These are phyloP conservation scores for Bolboschoenoplectus hybrid DNA, from an alignment of 202 grass and related monocot species.

Conservation along the genomic window DNA sequence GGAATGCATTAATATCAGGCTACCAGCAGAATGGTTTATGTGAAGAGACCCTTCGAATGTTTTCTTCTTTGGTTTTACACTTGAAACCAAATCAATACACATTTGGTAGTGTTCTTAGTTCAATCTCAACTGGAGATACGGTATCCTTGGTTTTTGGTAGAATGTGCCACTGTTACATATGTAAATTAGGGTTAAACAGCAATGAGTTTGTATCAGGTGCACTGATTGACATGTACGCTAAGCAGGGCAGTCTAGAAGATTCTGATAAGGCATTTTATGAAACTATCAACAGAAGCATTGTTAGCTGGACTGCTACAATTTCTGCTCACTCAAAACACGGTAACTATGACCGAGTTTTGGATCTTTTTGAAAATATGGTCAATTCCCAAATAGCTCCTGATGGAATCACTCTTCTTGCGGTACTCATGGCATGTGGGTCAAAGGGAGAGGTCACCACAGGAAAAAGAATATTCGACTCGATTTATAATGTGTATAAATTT, in stretches of 20 bases:
- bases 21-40: conserved; percentile 74
- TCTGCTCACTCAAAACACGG: conserved; percentile 75
- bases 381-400: conserved; percentile 55
- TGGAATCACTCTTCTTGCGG: conserved; percentile 60
- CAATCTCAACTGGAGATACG: conserved; percentile 57
- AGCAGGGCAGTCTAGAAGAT: conserved; percentile 68
- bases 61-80: conserved; percentile 61
- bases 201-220: conserved; percentile 66
- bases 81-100: conserved; percentile 66
- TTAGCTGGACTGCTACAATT: conserved; percentile 77
- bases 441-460: conserved; percentile 57
- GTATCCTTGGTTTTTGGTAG: conserved; percentile 70
- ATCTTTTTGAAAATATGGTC: conserved; percentile 64
- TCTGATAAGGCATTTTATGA: conserved; percentile 56
- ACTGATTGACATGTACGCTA: conserved; percentile 92
- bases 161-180: conserved; percentile 57
- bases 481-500: conserved; percentile 44
- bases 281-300: conserved; percentile 42
- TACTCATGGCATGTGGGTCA: conserved; percentile 75
- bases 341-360: conserved; percentile 50
- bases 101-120: conserved; percentile 69
- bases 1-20: conserved; percentile 79
- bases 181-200: conserved; percentile 52
- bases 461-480: conserved; percentile 56
- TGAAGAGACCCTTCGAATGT: conserved; percentile 57